These are phyloP conservation scores for Cladorrhinum sp. DNA, from an alignment of 2,329 filamentous ascomycete genomes.

Conservation along the genomic window DNA sequence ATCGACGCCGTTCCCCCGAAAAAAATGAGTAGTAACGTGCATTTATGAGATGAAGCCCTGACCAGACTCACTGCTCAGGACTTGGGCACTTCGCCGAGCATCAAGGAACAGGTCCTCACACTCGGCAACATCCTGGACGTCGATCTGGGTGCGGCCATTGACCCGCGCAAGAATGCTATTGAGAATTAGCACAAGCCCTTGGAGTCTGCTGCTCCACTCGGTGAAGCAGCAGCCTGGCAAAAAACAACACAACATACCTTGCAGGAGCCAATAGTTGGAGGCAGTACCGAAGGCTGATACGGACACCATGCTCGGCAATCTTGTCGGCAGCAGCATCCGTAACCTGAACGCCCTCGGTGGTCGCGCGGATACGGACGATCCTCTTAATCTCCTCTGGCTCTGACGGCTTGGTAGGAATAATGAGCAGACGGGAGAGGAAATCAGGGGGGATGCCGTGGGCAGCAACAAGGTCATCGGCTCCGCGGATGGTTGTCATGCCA, in stretches of 20 bases:
- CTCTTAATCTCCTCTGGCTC: constrained; percentile 83
- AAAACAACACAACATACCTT: constrained; percentile 48
- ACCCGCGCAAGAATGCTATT: constrained; percentile 80
- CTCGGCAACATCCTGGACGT: constrained; percentile 72
- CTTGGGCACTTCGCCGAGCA: constrained; percentile 70
- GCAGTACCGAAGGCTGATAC: constrained; percentile 88
- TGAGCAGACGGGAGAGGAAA: constrained; percentile 88
- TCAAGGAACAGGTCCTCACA: constrained; percentile 84
- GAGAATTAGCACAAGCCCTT: constrained; percentile 6
- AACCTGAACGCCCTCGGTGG: constrained; percentile 76
- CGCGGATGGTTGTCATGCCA: constrained; percentile 88
- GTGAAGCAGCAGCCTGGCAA: constrained; percentile 5
- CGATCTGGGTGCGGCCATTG: constrained; percentile 72
- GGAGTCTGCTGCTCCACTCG: constrained; percentile 16
- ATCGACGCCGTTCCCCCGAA: not conserved
- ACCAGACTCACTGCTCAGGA: constrained; percentile 62
- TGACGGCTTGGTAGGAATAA: constrained; percentile 92
- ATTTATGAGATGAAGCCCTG: constrained; percentile 61
- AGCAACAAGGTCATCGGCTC: constrained; percentile 75
- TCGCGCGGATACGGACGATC: constrained; percentile 81
- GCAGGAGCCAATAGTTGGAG: constrained; percentile 87
- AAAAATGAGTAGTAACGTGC: not conserved
- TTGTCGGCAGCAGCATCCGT: constrained; percentile 81
- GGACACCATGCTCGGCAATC: constrained; percentile 80
- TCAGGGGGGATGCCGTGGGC: constrained; percentile 94